phyloP scores from a whole-genome alignment of 306 rosid genomes.

The Citrullus amarus region DNA sequence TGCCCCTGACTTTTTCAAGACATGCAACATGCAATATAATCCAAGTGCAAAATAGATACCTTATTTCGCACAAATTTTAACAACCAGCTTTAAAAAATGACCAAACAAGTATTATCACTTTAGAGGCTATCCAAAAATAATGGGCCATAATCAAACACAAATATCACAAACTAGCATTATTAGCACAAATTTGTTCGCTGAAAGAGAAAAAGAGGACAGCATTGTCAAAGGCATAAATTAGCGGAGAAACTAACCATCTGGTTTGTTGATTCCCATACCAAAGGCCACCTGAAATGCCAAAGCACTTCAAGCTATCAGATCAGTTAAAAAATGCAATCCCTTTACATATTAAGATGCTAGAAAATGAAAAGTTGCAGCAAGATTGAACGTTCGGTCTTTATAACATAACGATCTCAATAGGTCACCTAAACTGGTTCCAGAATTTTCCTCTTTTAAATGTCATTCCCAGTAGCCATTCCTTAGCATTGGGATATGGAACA shows the following conservation, averaged over 20 bases:
- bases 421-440: background rate
- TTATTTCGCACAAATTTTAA: background rate
- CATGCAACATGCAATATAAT: background rate
- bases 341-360: background rate
- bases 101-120: constrained; percentile 1
- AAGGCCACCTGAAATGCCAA: constrained; percentile 75
- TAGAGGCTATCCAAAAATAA: background rate
- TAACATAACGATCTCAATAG: background rate
- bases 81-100: background rate
- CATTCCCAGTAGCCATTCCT: background rate
- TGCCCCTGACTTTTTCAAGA: background rate
- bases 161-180: background rate
- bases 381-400: background rate
- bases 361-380: background rate
- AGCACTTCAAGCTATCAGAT: background rate
- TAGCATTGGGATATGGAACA: background rate
- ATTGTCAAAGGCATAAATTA: background rate
- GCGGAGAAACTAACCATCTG: constrained; percentile 67
- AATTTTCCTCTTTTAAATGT: background rate
- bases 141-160: background rate
- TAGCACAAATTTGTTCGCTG: background rate
- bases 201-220: background rate
- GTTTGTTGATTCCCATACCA: constrained; percentile 99
- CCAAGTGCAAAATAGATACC: background rate
- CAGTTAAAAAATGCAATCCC: background rate